Conservation (phyloP, 306 rosid genomes). For the Bauhinia variegata region DNA sequence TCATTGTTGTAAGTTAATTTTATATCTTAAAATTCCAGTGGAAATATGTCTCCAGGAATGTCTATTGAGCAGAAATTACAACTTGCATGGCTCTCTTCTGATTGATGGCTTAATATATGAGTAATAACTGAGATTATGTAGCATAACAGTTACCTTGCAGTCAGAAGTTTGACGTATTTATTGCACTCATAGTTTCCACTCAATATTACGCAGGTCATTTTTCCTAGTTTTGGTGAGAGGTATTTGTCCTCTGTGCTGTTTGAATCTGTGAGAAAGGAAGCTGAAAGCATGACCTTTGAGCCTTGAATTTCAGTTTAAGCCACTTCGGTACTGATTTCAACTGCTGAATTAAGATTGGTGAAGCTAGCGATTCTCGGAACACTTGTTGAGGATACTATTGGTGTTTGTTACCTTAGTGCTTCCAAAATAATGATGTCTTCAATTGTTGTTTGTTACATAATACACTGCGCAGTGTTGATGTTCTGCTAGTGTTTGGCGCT, state of each 20-base stretch:
- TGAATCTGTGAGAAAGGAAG: constrained; percentile 64
- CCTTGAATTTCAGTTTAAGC: constrained; percentile 40
- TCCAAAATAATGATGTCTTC: too few species aligned
- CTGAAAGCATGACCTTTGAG: constrained; percentile 73
- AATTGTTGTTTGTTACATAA: too few species aligned
- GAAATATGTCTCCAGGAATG: background rate
- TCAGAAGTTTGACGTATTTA: background rate
- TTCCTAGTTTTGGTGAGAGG: constrained; percentile 89
- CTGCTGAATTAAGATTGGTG: too few species aligned
- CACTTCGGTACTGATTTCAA: background rate
- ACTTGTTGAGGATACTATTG: too few species aligned
- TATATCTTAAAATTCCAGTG: constrained; percentile 5
- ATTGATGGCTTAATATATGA: too few species aligned
- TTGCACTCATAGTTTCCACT: constrained; percentile 2
- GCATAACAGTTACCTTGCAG: background rate
- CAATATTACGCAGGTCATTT: constrained; percentile 57
- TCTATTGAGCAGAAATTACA: background rate
- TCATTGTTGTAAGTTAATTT: constrained; percentile 68
- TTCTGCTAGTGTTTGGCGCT: too few species aligned
- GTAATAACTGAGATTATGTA: constrained; percentile 2
- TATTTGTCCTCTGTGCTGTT: constrained; percentile 76
- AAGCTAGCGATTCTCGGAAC: too few species aligned
- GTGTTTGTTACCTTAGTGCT: too few species aligned
- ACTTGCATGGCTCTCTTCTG: too few species aligned
- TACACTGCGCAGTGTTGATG: too few species aligned